Percentiles rank a stretch among this genome's conserved stretches.
Conservation (phyloP, 176 grass and related monocot genomes). For the Ampelocalamus luodianensis region DNA sequence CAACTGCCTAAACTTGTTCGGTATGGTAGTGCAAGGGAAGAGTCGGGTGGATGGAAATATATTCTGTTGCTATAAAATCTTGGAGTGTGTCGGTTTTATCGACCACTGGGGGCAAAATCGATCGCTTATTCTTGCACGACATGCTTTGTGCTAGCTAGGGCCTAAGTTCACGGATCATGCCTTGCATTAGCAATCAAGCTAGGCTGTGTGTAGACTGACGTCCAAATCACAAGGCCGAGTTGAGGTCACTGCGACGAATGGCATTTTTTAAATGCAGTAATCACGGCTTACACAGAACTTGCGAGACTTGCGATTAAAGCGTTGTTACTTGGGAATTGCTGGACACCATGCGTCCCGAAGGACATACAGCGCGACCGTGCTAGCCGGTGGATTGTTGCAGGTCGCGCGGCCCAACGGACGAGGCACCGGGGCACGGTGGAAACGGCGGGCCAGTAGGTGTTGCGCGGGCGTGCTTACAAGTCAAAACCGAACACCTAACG, state of each 20-base stretch:
- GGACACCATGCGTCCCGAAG: too few species aligned
- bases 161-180: not conserved
- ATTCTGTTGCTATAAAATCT: too few species aligned
- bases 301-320: too few species aligned
- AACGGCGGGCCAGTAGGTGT: not conserved
- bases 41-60: too few species aligned
- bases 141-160: not conserved
- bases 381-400: not conserved
- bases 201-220: not conserved
- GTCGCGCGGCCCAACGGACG: not conserved
- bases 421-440: not conserved
- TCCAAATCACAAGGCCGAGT: not conserved
- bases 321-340: too few species aligned
- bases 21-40: too few species aligned
- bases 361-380: not conserved
- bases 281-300: not conserved
- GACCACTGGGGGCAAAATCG: not conserved
- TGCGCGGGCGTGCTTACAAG: not conserved
- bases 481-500: not conserved
- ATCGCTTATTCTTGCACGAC: not conserved
- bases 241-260: not conserved
- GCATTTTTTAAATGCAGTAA: not conserved
- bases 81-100: not conserved
- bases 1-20: too few species aligned
- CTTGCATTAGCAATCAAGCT: not conserved